Evolutionary conservation across 768 basidiomycete genomes (phyloP).

Genomic region (Suillus cothurnatus): DNA sequence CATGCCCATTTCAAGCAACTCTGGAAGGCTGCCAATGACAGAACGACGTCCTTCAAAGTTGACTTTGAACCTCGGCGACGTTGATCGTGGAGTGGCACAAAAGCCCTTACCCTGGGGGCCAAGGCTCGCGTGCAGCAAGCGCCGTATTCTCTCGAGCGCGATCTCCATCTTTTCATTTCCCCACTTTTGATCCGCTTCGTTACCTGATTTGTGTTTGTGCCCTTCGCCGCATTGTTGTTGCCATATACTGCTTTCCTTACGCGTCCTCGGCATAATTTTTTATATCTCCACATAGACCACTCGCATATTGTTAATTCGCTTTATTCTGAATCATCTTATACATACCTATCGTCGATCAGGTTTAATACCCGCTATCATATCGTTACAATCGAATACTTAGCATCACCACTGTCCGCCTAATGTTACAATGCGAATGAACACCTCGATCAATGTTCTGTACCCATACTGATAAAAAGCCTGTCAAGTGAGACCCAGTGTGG

Average conservation of each 20-base stretch:
- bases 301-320: slow-evolving; percentile 32
- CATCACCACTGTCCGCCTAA: slow-evolving; percentile 1
- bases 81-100: slow-evolving; percentile 24
- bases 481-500: neutral
- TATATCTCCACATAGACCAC: slow-evolving; percentile 29
- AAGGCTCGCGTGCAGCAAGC: slow-evolving; percentile 21
- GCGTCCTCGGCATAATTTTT: slow-evolving; percentile 34
- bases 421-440: slow-evolving; percentile 5
- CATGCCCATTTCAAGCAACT: slow-evolving; percentile 68
- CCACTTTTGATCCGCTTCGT: slow-evolving; percentile 30
- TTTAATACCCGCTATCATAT: slow-evolving; percentile 35
- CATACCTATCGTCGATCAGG: slow-evolving; percentile 24
- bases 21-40: slow-evolving; percentile 72
- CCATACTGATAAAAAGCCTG: neutral
- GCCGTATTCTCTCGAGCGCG: slow-evolving; percentile 14
- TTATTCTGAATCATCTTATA: slow-evolving; percentile 31
- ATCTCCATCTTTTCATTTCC: slow-evolving; percentile 18
- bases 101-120: slow-evolving; percentile 18
- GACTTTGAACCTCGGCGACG: slow-evolving; percentile 54
- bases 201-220: slow-evolving; percentile 16
- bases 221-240: slow-evolving; percentile 39
- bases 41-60: slow-evolving; percentile 71
- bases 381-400: slow-evolving; percentile 26
- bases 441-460: neutral
- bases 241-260: slow-evolving; percentile 43